Conservation (phyloP, 768 basidiomycete genomes). For the Lyophyllum decastes region DNA sequence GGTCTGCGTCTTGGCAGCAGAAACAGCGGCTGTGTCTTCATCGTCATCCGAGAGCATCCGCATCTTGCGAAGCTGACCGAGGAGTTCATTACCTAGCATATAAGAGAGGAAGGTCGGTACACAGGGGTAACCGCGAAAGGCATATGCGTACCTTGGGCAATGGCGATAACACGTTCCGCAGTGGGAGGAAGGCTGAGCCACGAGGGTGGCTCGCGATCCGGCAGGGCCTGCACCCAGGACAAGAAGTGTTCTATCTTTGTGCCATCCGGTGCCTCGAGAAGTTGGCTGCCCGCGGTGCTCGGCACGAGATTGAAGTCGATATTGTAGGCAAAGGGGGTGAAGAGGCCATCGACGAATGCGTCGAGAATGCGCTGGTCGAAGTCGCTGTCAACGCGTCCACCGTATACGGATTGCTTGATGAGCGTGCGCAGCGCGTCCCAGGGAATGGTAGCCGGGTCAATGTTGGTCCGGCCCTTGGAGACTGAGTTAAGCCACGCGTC, state of each 20-base stretch:
- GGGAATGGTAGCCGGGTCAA: slow-evolving; percentile 89
- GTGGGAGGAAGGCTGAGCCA: slow-evolving; percentile 94
- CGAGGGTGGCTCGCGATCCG: slow-evolving; percentile 91
- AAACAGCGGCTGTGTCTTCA: slow-evolving; percentile 54
- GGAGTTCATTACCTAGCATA: slow-evolving; percentile 74
- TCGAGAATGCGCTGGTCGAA: slow-evolving; percentile 93
- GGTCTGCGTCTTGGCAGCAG: slow-evolving; percentile 62
- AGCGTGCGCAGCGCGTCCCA: slow-evolving; percentile 95
- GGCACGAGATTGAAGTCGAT: slow-evolving; percentile 90
- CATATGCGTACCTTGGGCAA: slow-evolving; percentile 73
- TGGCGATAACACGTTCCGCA: slow-evolving; percentile 89
- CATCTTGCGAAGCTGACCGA: slow-evolving; percentile 92
- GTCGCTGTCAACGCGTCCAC: slow-evolving; percentile 91
- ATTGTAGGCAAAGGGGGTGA: slow-evolving; percentile 88
- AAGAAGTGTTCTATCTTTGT: slow-evolving; percentile 92
- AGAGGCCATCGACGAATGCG: slow-evolving; percentile 88
- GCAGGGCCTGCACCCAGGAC: slow-evolving; percentile 84
- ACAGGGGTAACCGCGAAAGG: neutral
- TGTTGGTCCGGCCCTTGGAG: slow-evolving; percentile 87
- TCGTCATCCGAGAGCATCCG: slow-evolving; percentile 86
- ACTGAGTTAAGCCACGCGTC: slow-evolving; percentile 83
- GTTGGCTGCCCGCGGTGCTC: slow-evolving; percentile 51
- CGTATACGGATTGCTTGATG: slow-evolving; percentile 95
- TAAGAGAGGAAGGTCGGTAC: slow-evolving; percentile 10
- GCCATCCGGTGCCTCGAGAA: slow-evolving; percentile 82